A percentile compares a stretch with the other conserved stretches of the same genome.
Conservation (phyloP, 1,284 basidiomycete genomes). For the Ustilago sp. region DNA sequence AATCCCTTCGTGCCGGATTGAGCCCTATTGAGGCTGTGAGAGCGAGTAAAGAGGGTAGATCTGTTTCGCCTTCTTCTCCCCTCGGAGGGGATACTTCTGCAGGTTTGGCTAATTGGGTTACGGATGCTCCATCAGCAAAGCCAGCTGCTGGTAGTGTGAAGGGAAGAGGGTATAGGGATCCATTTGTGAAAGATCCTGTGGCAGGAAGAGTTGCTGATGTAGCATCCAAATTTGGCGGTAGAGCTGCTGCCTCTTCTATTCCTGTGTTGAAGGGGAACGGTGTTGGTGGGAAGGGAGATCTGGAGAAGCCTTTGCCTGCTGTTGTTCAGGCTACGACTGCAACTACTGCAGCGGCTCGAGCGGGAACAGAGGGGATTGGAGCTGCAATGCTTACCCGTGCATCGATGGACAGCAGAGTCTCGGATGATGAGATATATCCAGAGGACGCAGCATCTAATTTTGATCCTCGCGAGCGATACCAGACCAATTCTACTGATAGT, state of each 20-base stretch:
- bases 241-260: conserved; percentile 6
- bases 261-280: not conserved
- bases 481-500: conserved; percentile 3
- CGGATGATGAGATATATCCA: conserved; percentile 60
- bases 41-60: conserved; percentile 26
- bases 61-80: not conserved
- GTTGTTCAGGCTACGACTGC: not conserved
- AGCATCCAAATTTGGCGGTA: conserved; percentile 52
- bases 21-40: conserved; percentile 39
- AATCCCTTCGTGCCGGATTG: conserved; percentile 37
- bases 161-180: conserved; percentile 31
- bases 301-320: conserved; percentile 15
- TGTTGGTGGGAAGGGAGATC: not conserved
- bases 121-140: not conserved
- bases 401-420: conserved; percentile 23
- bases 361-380: not conserved
- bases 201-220: conserved; percentile 58
- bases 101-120: not conserved
- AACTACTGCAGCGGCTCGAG: not conserved
- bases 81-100: not conserved
- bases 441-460: conserved; percentile 61
- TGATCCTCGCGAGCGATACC: conserved; percentile 13
- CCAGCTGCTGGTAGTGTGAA: not conserved
- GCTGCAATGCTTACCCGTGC: not conserved
- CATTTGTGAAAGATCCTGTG: conserved; percentile 56